phyloP scores from a whole-genome alignment of 1,284 basidiomycete genomes.

The Stygiomarasmius scandens region DNA sequence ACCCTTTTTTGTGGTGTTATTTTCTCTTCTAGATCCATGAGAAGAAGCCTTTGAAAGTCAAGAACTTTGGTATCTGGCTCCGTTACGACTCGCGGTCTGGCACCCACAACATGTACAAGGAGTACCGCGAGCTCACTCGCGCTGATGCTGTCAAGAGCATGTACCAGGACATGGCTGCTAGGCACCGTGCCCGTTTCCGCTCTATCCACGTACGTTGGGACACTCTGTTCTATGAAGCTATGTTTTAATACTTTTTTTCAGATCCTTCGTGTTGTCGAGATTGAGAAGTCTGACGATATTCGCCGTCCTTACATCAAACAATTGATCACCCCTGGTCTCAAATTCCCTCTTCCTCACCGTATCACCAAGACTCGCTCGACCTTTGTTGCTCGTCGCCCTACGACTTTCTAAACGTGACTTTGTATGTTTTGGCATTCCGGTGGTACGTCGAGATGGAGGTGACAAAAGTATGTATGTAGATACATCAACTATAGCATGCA shows the following conservation, averaged over 20 bases:
- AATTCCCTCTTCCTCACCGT: slow-evolving; percentile 98
- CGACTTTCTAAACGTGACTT: slow-evolving; percentile 56
- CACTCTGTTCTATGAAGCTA: neutral
- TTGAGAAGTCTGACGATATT: slow-evolving; percentile 90
- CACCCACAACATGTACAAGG: slow-evolving; percentile 98
- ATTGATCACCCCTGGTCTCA: slow-evolving; percentile 87
- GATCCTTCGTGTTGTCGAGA: slow-evolving; percentile 93
- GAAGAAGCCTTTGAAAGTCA: slow-evolving; percentile 96
- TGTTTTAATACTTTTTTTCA: slow-evolving; percentile 31
- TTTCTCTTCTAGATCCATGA: slow-evolving; percentile 79
- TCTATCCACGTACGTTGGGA: slow-evolving; percentile 90
- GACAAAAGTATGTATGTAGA: neutral
- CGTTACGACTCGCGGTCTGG: slow-evolving; percentile 98
- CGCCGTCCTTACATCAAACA: slow-evolving; percentile 98
- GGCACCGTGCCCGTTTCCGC: slow-evolving; percentile 98
- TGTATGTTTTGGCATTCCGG: too few relatives aligned
- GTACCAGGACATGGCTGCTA: slow-evolving; percentile 99
- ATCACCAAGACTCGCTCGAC: slow-evolving; percentile 71
- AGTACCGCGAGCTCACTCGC: slow-evolving; percentile 96
- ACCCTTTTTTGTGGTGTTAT: slow-evolving; percentile 18
- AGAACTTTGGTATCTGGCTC: slow-evolving; percentile 99
- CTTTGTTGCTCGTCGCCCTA: slow-evolving; percentile 73
- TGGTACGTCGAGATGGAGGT: neutral
- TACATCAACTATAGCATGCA: neutral
- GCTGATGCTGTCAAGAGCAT: slow-evolving; percentile 95